A percentile compares a stretch with the other conserved stretches of the same genome.
phyloP scores from a whole-genome alignment of 345 rosid genomes.

The Citrus australasica region DNA sequence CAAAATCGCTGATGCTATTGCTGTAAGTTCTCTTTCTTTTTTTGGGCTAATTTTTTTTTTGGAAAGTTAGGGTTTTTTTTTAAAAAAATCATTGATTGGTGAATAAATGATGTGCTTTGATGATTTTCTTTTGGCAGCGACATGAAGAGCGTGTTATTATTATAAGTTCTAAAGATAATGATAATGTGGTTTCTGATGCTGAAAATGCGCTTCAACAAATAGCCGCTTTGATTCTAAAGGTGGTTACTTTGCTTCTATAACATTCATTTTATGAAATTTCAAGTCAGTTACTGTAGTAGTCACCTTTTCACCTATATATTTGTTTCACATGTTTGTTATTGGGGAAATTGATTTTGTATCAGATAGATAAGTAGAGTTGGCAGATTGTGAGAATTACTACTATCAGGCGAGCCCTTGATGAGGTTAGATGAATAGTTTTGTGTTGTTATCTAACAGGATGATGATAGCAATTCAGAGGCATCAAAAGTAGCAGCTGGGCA shows the following conservation, averaged over 20 bases:
- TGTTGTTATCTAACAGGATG: slow-evolving; percentile 39
- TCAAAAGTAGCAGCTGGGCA: slow-evolving; percentile 37
- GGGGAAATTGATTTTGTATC: too few species aligned
- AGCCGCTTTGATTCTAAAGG: slow-evolving; percentile 50
- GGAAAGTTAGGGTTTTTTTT: slow-evolving; percentile 1
- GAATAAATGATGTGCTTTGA: background rate
- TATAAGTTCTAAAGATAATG: slow-evolving; percentile 56
- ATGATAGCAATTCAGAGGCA: slow-evolving; percentile 33
- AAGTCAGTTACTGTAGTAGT: too few species aligned
- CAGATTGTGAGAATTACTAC: background rate
- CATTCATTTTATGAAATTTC: background rate
- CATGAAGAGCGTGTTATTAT: slow-evolving; percentile 78
- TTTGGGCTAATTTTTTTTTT: background rate
- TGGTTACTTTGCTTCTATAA: background rate
- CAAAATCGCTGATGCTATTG: slow-evolving; percentile 62
- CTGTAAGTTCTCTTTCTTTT: slow-evolving; percentile 22
- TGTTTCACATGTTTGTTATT: too few species aligned
- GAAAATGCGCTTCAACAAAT: slow-evolving; percentile 62
- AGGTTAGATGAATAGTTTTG: background rate
- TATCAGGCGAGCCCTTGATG: too few species aligned
- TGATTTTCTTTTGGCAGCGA: slow-evolving; percentile 30
- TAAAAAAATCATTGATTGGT: background rate
- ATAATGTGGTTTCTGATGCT: slow-evolving; percentile 36
- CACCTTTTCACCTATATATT: too few species aligned
- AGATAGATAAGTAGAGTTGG: background rate